Evolutionary conservation across 345 rosid genomes (phyloP), one percentile per base, ranked within the genome.

Genomic region (Rubroshorea leprosula): DNA sequence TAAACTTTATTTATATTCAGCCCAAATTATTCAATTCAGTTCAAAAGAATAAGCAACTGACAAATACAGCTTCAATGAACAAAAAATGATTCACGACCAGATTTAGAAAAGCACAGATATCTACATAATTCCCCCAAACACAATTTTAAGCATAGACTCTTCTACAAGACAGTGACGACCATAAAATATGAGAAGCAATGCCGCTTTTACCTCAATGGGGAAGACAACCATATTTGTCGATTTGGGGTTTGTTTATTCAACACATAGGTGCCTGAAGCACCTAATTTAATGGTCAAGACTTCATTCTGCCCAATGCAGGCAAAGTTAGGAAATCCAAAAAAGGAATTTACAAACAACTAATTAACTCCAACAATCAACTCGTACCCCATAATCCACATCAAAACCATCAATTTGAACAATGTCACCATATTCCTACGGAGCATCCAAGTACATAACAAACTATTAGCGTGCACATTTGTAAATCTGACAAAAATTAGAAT

Each of bases 341-440:
- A 44, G 47, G 47, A 44, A 44, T 9, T 44, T 1, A 44, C n/a
- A 14, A 13, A 5, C 18, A 39, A 13, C 15, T 2, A 2, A 1
- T 8, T 13, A 45, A 66, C 59, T 15, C 9, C 43, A 12, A 54
- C 18, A 43, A 4, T 7, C 18, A 9, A 2, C 47, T 54, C 80
- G 78, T 76, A 86, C 99, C 89, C 96, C 96, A 56, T 85, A 93
- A 63, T 93, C 97, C 12, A 86, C 79, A 68, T 93, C 97, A 58
- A 86, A 82, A 2, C 99, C 99, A 71, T 93, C 90, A 49, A 93
- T 67, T 69, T 89, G 87, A 22, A 83, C 52, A 17, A 14, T 55
- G 67, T 89, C 97, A 27, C 96, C 96, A 69, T 86, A 93, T 50
- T 89, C 97, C 98, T 92, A 78, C 29, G 49, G 7, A 43, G 20